Evolutionary conservation across 2,329 filamentous ascomycete genomes (phyloP).

Genomic region (Aspergillus versicolor): DNA sequence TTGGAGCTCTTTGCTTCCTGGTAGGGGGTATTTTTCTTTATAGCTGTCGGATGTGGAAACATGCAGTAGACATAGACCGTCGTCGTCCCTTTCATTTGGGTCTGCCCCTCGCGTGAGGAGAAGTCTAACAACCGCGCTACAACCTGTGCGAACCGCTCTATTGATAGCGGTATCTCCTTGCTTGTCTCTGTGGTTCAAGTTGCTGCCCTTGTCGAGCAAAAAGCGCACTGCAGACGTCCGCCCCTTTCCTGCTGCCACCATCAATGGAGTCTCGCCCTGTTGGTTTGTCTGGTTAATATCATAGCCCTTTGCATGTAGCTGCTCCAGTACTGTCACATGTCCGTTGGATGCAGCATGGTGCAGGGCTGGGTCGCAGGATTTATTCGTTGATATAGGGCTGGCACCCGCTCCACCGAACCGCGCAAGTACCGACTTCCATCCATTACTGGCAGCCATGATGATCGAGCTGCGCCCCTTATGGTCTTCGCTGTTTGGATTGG

Average conservation of each 20-base stretch:
- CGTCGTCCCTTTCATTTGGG: not conserved
- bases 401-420: not conserved
- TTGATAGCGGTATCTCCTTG: not conserved
- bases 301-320: not conserved
- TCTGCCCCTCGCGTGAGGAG: not conserved
- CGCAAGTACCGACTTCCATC: not conserved
- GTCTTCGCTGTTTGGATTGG: not conserved
- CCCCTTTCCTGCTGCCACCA: not conserved
- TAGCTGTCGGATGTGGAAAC: not conserved
- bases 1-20: not conserved
- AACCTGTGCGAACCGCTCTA: rapidly evolving
- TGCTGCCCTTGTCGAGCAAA: not conserved
- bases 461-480: not conserved
- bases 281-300: not conserved
- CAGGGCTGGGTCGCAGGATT: not conserved
- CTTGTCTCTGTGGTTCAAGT: not conserved
- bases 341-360: not conserved
- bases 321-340: not conserved
- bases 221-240: not conserved
- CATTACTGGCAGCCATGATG: not conserved
- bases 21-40: not conserved
- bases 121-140: not conserved
- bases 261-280: not conserved
- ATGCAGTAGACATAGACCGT: not conserved
- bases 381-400: not conserved